phyloP scores from a whole-genome alignment of 176 grass and related monocot genomes.

The Cymbopogon citratus region DNA sequence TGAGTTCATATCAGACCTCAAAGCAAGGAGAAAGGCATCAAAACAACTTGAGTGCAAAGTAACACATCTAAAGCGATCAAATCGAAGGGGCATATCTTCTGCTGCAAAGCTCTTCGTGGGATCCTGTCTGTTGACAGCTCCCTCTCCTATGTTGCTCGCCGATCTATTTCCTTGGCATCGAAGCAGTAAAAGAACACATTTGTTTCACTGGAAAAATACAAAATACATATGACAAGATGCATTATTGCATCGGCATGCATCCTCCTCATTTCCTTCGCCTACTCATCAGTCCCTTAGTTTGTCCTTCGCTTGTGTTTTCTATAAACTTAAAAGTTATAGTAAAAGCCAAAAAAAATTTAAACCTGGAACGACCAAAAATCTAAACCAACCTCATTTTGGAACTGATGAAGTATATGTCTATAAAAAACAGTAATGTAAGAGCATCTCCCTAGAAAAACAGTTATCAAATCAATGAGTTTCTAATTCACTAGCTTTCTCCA shows the following conservation, averaged over 20 bases:
- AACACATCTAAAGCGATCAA: conserved; percentile 7
- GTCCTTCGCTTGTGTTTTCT: too few species aligned
- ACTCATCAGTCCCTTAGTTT: too few species aligned
- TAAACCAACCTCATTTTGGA: too few species aligned
- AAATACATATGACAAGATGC: background rate
- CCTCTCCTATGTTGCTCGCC: background rate
- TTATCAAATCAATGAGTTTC: too few species aligned
- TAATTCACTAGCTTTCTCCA: too few species aligned
- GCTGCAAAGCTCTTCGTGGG: conserved; percentile 13
- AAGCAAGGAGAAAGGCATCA: conserved; percentile 18
- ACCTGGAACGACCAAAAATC: too few species aligned
- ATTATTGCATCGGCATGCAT: background rate
- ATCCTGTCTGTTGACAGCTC: conserved; percentile 28
- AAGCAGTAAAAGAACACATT: background rate
- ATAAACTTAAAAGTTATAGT: too few species aligned
- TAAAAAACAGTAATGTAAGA: too few species aligned
- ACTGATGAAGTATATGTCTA: too few species aligned
- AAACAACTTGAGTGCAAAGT: conserved; percentile 31
- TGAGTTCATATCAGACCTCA: background rate
- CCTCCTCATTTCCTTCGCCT: background rate
- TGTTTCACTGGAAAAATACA: background rate
- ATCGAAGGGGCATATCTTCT: conserved; percentile 15
- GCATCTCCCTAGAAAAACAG: too few species aligned
- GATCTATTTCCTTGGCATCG: conserved; percentile 19
- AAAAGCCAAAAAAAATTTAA: too few species aligned